Evolutionary conservation across 2,329 filamentous ascomycete species (phyloP).

Genomic region (Colletotrichum lindemuthianum): DNA sequence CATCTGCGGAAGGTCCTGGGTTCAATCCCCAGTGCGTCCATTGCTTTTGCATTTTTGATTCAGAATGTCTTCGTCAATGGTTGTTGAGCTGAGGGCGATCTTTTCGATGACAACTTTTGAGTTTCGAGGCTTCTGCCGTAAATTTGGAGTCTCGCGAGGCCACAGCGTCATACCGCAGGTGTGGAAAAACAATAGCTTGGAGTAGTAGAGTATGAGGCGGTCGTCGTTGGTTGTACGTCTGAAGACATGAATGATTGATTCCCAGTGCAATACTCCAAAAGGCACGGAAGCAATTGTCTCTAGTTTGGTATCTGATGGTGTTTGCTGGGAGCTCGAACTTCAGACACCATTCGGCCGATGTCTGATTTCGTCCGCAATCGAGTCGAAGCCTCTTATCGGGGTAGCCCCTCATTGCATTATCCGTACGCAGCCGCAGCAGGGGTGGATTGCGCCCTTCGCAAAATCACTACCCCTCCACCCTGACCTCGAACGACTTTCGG

Average conservation of each 20-base stretch:
- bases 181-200: no score
- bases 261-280: no score
- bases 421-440: conserved; percentile 1
- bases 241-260: no score
- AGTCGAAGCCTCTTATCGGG: conserved; percentile 2
- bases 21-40: conserved; percentile 24
- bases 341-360: not conserved
- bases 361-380: not conserved
- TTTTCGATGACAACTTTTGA: no score
- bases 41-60: not conserved
- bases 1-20: not conserved
- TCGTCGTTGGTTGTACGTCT: no score
- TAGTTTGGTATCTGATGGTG: no score
- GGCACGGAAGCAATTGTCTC: no score
- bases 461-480: conserved; percentile 28
- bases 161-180: no score
- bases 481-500: conserved; percentile 21
- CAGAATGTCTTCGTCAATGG: not conserved
- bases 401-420: conserved; percentile 35
- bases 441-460: conserved; percentile 31
- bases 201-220: no score
- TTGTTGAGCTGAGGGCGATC: no score
- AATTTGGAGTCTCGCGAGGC: no score
- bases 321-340: not conserved
- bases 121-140: no score